These are phyloP conservation scores for Curvularia lunata DNA, from an alignment of 2,329 filamentous ascomycete species.

Conservation along the genomic window DNA sequence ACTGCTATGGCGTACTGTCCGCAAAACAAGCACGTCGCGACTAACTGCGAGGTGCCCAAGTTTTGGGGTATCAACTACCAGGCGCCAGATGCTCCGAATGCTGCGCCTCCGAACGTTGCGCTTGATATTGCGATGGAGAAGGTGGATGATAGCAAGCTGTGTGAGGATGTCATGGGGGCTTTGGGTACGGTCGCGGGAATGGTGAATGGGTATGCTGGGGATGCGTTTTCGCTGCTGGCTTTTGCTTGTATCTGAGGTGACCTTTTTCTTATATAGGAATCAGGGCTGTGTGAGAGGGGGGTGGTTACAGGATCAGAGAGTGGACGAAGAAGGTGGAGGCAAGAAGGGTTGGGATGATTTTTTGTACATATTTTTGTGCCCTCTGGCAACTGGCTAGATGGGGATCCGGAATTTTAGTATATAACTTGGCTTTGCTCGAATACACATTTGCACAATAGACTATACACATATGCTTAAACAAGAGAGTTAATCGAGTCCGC, in stretches of 20 bases:
- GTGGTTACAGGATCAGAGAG: not conserved
- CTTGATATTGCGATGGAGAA: constrained; percentile 6
- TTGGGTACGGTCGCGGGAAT: constrained; percentile 16
- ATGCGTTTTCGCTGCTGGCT: constrained; percentile 15
- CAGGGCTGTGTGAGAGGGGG: not conserved
- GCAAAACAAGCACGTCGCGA: not conserved
- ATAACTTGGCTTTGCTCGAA: not conserved
- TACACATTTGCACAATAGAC: not conserved
- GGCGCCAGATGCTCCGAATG: constrained; percentile 16
- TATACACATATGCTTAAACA: not conserved
- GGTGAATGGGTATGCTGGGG: constrained; percentile 16
- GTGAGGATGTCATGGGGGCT: constrained; percentile 8
- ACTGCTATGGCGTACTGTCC: constrained; percentile 5
- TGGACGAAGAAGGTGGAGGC: not conserved
- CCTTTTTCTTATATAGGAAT: not conserved
- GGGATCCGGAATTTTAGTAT: not conserved
- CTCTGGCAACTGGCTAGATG: not conserved
- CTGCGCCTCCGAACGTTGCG: constrained; percentile 10
- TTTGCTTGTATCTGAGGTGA: constrained; percentile 13
- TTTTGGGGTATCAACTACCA: constrained; percentile 19
- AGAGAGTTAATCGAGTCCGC: not conserved
- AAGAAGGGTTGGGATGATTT: not conserved
- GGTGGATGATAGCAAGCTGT: not conserved
- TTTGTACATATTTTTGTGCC: not conserved
- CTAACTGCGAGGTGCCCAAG: constrained; percentile 6